Percentiles rank a stretch among this genome's conserved stretches.
Evolutionary conservation across 176 grass and related monocot genomes (phyloP).

Genomic region (Oryza meridionalis): DNA sequence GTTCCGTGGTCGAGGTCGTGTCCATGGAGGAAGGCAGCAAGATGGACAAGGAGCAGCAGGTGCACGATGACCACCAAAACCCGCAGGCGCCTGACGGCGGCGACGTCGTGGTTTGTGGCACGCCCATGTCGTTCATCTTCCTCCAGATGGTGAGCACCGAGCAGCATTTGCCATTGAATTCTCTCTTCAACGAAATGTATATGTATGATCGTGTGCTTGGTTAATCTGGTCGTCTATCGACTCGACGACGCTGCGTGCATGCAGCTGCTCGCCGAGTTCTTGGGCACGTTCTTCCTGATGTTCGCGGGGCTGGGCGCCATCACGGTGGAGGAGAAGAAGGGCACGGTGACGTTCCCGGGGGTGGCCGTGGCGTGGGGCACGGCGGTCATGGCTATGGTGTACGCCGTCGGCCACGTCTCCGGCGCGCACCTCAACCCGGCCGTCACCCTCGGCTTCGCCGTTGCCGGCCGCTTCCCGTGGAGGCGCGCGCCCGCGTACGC

Average conservation of each 20-base stretch:
- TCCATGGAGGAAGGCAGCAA: slow-evolving; percentile 45
- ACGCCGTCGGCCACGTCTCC: slow-evolving; percentile 86
- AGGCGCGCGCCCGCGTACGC: slow-evolving; percentile 61
- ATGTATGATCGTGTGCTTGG: background rate
- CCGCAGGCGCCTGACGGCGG: background rate
- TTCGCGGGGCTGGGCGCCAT: slow-evolving; percentile 70
- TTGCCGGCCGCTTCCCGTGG: slow-evolving; percentile 72
- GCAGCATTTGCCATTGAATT: background rate
- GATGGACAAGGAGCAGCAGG: slow-evolving; percentile 24
- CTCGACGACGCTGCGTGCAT: slow-evolving; percentile 6
- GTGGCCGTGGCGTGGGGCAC: slow-evolving; percentile 76
- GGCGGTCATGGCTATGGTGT: slow-evolving; percentile 74
- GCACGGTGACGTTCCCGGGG: slow-evolving; percentile 64
- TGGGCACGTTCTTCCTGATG: slow-evolving; percentile 83
- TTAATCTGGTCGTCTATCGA: background rate
- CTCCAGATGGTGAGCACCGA: slow-evolving; percentile 47
- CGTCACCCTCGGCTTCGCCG: slow-evolving; percentile 76
- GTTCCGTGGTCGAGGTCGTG: slow-evolving; percentile 35
- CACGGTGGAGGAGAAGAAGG: slow-evolving; percentile 51
- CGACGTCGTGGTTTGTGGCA: slow-evolving; percentile 17
- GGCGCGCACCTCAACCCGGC: slow-evolving; percentile 92
- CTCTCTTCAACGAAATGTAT: background rate
- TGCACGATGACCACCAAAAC: background rate
- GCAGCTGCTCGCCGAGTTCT: slow-evolving; percentile 71
- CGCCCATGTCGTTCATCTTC: slow-evolving; percentile 20